phyloP scores from a whole-genome alignment of 1,284 basidiomycete species.

The Mrakiaceae sp. region DNA sequence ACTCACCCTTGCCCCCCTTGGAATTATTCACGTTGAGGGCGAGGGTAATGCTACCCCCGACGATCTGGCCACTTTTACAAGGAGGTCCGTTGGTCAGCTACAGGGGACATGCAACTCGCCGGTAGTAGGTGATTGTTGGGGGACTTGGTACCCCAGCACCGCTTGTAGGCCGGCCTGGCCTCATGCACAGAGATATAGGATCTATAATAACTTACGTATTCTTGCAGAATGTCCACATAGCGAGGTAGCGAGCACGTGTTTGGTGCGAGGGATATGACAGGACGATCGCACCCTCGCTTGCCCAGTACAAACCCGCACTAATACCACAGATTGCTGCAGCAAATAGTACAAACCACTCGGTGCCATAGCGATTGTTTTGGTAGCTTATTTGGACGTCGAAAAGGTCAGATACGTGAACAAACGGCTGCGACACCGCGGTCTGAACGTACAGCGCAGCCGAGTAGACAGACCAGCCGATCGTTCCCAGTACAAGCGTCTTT shows the following conservation, averaged over 20 bases:
- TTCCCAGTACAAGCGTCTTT: no score
- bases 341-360: constrained; percentile 31
- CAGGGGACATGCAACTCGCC: no score
- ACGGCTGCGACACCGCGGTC: no score
- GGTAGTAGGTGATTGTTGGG: no score
- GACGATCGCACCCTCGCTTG: constrained; percentile 24
- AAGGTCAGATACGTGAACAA: no score
- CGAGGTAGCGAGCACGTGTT: no score
- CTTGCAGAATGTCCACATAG: neutral
- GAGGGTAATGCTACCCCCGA: constrained; percentile 26
- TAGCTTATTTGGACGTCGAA: constrained; percentile 13
- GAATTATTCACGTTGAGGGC: constrained; percentile 28
- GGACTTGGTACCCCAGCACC: no score
- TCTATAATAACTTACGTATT: neutral
- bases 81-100: no score
- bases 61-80: neutral
- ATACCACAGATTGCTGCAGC: constrained; percentile 34
- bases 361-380: constrained; percentile 23
- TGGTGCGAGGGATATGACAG: constrained; percentile 18
- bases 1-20: constrained; percentile 2
- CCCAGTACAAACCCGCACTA: constrained; percentile 31
- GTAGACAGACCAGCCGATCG: no score
- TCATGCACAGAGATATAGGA: no score
- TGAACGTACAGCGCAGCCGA: no score
- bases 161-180: no score